These are phyloP conservation scores for Trapa incisa DNA, from an alignment of 345 rosid species.

Conservation along the genomic window DNA sequence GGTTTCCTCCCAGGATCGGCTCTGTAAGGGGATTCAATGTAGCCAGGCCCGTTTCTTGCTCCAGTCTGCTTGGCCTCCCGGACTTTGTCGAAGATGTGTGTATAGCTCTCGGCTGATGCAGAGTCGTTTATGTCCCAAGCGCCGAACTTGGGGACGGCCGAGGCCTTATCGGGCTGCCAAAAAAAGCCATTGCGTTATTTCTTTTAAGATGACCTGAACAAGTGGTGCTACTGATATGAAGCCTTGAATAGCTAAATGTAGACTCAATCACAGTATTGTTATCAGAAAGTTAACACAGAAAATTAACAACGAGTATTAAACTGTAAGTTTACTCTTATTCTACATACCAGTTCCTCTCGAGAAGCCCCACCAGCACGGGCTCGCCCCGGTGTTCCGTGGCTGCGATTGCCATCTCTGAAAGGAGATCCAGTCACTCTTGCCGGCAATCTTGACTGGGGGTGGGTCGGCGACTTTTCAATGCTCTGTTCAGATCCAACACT, in stretches of 20 bases:
- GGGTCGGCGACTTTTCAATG: slow-evolving; percentile 62
- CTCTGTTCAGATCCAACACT: slow-evolving; percentile 49
- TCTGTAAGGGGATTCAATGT: slow-evolving; percentile 24
- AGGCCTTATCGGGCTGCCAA: slow-evolving; percentile 50
- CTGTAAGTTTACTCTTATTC: not conserved
- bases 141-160: slow-evolving; percentile 85
- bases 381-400: slow-evolving; percentile 45
- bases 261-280: too few species aligned
- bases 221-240: too few species aligned
- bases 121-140: slow-evolving; percentile 87
- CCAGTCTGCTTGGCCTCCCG: slow-evolving; percentile 57
- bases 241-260: too few species aligned
- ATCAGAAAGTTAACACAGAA: too few species aligned
- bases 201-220: not conserved
- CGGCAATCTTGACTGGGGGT: slow-evolving; percentile 29
- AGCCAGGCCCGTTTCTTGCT: slow-evolving; percentile 30
- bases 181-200: not conserved
- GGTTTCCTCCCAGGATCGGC: not conserved
- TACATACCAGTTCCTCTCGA: slow-evolving; percentile 53
- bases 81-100: slow-evolving; percentile 78
- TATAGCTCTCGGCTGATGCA: slow-evolving; percentile 71
- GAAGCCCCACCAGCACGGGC: slow-evolving; percentile 28
- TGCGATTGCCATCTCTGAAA: slow-evolving; percentile 44
- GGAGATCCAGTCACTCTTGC: slow-evolving; percentile 39
- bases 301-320: too few species aligned